Evolutionary conservation across 169 alveolate genomes (phyloP), one percentile per base, ranked within the genome.

Genomic region (Plasmodium inui): DNA sequence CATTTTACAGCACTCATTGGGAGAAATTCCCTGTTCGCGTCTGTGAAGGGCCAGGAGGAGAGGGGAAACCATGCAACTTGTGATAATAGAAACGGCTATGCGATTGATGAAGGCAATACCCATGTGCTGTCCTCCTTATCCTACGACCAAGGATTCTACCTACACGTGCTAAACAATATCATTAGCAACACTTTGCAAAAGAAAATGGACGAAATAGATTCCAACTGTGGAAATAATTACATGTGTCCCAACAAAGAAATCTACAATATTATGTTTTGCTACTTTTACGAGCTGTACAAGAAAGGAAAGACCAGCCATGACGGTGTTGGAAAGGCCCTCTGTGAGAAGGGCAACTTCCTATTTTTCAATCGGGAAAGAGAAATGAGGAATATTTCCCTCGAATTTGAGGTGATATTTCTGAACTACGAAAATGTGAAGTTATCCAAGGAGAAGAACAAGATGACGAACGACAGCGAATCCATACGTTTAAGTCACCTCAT

Each of bases 351-450:
- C 26, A 80, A 81, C 19, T 53, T 91, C 19, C 44, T 80, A 67
- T 91, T 91, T 71, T 91, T 91, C 55, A 71, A 91, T 71, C 3
- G 67, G 37, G 95, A 91, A 28, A 91, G 92, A 72, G 95, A 91
- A 91, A 70, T 82, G 55, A 91, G 50, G 76, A 91, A 91, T 91
- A 74, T 82, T 28, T 28, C 67, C 22, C 57, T 91, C 50, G 95
- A 91, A 70, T 91, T 81, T 91, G 53, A 30, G 2, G n/a, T 72
- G 26, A 28, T 91, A 19, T 91, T 91, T 82, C 72, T 91, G 55
- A 81, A 82, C 74, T 91, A 91, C 50, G 50, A 89, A 30, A 78
- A 79, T 57, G 7, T 50, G 44, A 78, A 91, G 28, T 30, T 34
- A 30, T 78, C 57, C 22, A 88, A 88, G 41, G 82, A 80, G 61